Conservation (phyloP, 2,329 filamentous ascomycete genomes). For the Teratosphaeria gauchensis region DNA sequence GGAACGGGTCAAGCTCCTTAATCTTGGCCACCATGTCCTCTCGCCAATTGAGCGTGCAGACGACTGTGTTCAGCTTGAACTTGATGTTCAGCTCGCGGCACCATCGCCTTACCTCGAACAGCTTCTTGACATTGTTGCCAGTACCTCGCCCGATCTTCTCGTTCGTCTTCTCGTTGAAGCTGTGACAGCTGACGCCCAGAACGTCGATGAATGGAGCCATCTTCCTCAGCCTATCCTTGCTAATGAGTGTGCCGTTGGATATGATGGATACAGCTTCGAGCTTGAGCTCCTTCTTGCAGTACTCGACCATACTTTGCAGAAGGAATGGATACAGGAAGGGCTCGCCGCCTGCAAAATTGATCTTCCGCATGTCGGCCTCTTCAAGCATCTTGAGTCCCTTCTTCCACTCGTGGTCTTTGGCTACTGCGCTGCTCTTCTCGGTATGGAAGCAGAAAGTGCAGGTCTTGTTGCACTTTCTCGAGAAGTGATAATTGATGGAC, state of each 20-base stretch:
- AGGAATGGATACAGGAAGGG: slow-evolving; percentile 42
- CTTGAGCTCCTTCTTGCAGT: slow-evolving; percentile 39
- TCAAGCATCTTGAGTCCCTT: slow-evolving; percentile 37
- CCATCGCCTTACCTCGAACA: slow-evolving; percentile 37
- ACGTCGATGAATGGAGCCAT: slow-evolving; percentile 42
- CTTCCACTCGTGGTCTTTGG: slow-evolving; percentile 34
- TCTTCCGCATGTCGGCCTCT: slow-evolving; percentile 44
- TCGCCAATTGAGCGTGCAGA: slow-evolving; percentile 39
- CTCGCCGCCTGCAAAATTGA: slow-evolving; percentile 49
- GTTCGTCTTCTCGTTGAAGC: slow-evolving; percentile 43
- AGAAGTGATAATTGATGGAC: slow-evolving; percentile 41
- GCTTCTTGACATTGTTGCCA: slow-evolving; percentile 37
- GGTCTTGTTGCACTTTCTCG: slow-evolving; percentile 39
- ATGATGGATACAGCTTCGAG: slow-evolving; percentile 47
- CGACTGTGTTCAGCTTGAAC: slow-evolving; percentile 51
- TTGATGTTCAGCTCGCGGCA: slow-evolving; percentile 40
- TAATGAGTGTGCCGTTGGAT: slow-evolving; percentile 43
- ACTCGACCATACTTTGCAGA: slow-evolving; percentile 36
- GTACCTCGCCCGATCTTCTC: slow-evolving; percentile 41
- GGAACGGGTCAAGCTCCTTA: slow-evolving; percentile 34
- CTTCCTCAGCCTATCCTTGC: slow-evolving; percentile 32
- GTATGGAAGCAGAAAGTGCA: slow-evolving; percentile 52
- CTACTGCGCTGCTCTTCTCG: slow-evolving; percentile 38
- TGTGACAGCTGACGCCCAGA: slow-evolving; percentile 48
- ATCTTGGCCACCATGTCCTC: slow-evolving; percentile 30